Base-by-base conservation (phyloP, 2,329 filamentous ascomycete species). In the Cercospora sp. region DNA sequence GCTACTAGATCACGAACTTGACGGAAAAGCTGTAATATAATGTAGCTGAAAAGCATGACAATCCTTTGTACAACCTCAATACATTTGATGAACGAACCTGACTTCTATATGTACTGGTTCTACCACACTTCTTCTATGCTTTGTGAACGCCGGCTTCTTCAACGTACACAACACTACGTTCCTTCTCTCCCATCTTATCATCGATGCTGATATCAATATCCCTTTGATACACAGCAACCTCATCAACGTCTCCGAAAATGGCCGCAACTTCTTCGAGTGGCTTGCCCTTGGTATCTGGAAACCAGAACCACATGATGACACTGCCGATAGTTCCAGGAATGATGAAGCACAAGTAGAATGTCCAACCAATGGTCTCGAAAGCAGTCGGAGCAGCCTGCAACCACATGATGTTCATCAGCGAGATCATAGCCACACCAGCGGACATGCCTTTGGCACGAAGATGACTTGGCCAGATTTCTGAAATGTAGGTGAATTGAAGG, bases 381-480 rank as follows among this genome's bases (percentile, higher is more conserved):
- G 66, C 68, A 16, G 65, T 69, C 0, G 70, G 70, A 6, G 72
- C 72, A 33, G 64, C 61, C 51, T 72, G 71, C 9, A 74, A 64
- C 70, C 70, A 72, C 48, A 74, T 66, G 48, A 74, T 74, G 23
- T 72, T 74, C 72, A 74, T 72, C 33, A 74, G 59, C 4, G 63
- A 68, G 20, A 72, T 72, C 67, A 69, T 72, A 6, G 72, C 69
- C 18, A 74, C 69, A 12, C 72, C 72, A 3, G 69, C 39, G 1
- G 62, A 68, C 67, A 74, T 74, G 9, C 70, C 71, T 28, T 70
- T 77, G 67, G 61, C 75, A 60, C 28, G 70, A 60, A 68, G 71
- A 71, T 73, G 64, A 36, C 66, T 66, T 1, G 69, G 68, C 62
- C 67, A 72, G 45, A 71, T 65, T 33, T 72, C 71, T 12, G 60